These are phyloP conservation scores for Fusarium pseudograminearum DNA, from an alignment of 2,329 filamentous ascomycete species.

Conservation along the genomic window DNA sequence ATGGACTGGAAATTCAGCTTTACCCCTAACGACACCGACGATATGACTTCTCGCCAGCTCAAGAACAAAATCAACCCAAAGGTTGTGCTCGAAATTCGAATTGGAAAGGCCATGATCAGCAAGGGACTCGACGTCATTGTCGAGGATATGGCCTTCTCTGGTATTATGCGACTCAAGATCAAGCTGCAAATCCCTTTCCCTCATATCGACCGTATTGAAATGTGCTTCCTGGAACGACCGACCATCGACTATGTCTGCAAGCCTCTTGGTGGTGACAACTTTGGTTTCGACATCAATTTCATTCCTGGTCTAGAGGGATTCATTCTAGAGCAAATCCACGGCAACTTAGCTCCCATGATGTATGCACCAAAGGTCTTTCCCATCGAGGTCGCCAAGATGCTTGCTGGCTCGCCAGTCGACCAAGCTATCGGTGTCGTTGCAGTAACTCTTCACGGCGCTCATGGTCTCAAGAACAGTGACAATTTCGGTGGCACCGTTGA, in stretches of 20 bases:
- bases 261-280: conserved; percentile 91
- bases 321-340: conserved; percentile 96
- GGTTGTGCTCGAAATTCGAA: conserved; percentile 90
- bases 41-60: conserved; percentile 89
- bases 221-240: conserved; percentile 91
- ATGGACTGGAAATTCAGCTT: conserved; percentile 99
- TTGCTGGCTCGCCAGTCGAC: conserved; percentile 92
- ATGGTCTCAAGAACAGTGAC: conserved; percentile 94
- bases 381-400: conserved; percentile 98
- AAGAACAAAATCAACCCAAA: conserved; percentile 98
- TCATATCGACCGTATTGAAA: conserved; percentile 92
- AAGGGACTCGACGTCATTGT: conserved; percentile 98
- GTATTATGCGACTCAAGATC: conserved; percentile 95
- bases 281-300: conserved; percentile 99
- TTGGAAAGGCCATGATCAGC: conserved; percentile 96
- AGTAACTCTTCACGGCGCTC: conserved; percentile 89
- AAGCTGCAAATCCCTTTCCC: conserved; percentile 97
- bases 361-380: conserved; percentile 98
- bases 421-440: conserved; percentile 95
- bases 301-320: conserved; percentile 94
- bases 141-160: conserved; percentile 96
- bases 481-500: conserved; percentile 93
- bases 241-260: conserved; percentile 98
- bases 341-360: conserved; percentile 96
- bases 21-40: conserved; percentile 91